phyloP scores from a whole-genome alignment of 805 yeast genomes.

The Ogataea wickerhamii region DNA sequence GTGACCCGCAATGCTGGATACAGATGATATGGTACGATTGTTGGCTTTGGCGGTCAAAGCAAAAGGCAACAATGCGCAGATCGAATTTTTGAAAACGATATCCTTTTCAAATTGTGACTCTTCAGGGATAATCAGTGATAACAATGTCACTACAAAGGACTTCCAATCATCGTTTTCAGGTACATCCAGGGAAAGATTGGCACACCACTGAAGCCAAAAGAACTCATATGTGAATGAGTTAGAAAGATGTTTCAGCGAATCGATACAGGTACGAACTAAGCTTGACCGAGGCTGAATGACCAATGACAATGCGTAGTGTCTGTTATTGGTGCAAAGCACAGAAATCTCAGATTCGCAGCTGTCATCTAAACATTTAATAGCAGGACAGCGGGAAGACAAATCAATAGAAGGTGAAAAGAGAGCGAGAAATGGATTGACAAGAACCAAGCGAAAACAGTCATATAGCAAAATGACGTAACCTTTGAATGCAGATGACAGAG shows the following conservation, averaged over 20 bases:
- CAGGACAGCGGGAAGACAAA: constrained; percentile 23
- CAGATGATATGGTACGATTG: constrained; percentile 10
- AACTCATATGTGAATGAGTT: constrained; percentile 57
- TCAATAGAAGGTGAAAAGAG: constrained; percentile 36
- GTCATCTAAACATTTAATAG: constrained; percentile 21
- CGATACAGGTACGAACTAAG: constrained; percentile 44
- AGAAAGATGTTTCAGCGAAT: constrained; percentile 48
- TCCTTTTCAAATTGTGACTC: constrained; percentile 24
- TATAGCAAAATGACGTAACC: constrained; percentile 46
- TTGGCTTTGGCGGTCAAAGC: constrained; percentile 19
- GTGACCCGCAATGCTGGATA: constrained; percentile 17
- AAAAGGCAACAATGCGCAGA: constrained; percentile 26
- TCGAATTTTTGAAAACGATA: constrained; percentile 16
- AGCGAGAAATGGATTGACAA: constrained; percentile 59
- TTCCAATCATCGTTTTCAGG: constrained; percentile 53
- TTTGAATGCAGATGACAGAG: constrained; percentile 34
- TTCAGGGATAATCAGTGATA: constrained; percentile 50
- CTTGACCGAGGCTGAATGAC: constrained; percentile 43
- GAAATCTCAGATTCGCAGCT: constrained; percentile 25
- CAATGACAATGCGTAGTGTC: constrained; percentile 33
- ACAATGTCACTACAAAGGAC: constrained; percentile 49
- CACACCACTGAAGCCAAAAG: constrained; percentile 62
- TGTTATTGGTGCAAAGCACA: constrained; percentile 17
- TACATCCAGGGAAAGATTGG: constrained; percentile 42
- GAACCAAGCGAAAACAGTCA: constrained; percentile 32